Evolutionary conservation across 805 yeast species (phyloP).

Genomic region (Nakazawaea siamensis): DNA sequence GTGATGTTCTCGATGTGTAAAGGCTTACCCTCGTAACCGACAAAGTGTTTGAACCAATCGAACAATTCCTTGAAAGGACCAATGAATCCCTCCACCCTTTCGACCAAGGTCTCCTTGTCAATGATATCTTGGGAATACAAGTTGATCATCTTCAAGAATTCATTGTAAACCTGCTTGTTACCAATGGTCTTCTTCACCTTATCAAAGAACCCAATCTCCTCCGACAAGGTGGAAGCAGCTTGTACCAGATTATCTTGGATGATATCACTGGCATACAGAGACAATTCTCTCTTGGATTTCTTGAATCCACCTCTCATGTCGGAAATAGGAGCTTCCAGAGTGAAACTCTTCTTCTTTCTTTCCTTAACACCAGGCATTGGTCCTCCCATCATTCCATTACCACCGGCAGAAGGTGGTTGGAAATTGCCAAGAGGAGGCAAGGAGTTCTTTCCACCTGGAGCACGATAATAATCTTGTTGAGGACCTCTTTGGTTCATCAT

Average conservation of each 20-base stretch:
- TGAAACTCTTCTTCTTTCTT: conserved; percentile 18
- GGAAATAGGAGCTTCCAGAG: conserved; percentile 40
- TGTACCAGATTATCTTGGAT: conserved; percentile 6
- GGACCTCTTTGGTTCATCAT: conserved; percentile 11
- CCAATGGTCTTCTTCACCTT: conserved; percentile 83
- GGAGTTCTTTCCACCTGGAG: conserved; percentile 16
- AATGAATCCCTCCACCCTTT: conserved; percentile 75
- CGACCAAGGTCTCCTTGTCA: conserved; percentile 74
- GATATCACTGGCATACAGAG: conserved; percentile 14
- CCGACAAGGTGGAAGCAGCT: conserved; percentile 25
- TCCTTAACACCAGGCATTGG: conserved; percentile 15
- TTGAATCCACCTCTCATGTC: conserved; percentile 29
- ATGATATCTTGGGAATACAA: conserved; percentile 86
- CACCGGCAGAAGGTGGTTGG: conserved; percentile 44
- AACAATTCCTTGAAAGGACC: conserved; percentile 75
- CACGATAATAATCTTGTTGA: conserved; percentile 16
- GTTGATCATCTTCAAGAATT: conserved; percentile 82
- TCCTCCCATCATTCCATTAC: conserved; percentile 24
- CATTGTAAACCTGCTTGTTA: conserved; percentile 84
- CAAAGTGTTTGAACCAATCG: conserved; percentile 88
- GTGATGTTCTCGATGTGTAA: conserved; percentile 79
- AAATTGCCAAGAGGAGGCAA: conserved; percentile 87
- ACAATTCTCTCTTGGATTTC: conserved; percentile 21
- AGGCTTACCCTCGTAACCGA: conserved; percentile 82
- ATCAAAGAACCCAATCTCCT: conserved; percentile 87